phyloP scores from a whole-genome alignment of 1,284 basidiomycete genomes.

The Quambalaria eucalypti region DNA sequence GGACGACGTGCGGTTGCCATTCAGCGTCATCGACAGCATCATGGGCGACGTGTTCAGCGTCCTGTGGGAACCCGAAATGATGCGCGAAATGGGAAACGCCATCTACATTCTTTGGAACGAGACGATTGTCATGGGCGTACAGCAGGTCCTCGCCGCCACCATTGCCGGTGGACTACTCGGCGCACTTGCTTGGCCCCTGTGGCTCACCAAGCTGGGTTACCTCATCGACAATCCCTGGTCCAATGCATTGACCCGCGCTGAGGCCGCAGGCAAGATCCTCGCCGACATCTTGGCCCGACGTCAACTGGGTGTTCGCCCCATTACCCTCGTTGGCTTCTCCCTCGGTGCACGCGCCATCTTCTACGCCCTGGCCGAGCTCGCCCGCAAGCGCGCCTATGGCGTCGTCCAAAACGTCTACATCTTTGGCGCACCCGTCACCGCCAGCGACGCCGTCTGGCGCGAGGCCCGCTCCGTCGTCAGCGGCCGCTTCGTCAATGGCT shows the following conservation, averaged over 20 bases:
- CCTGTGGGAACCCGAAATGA: constrained; percentile 47
- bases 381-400: constrained; percentile 38
- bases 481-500: constrained; percentile 44
- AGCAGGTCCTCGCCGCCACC: constrained; percentile 42
- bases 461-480: constrained; percentile 37
- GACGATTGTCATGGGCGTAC: constrained; percentile 44
- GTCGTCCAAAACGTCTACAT: constrained; percentile 46
- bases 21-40: constrained; percentile 44
- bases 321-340: constrained; percentile 44
- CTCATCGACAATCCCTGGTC: constrained; percentile 47
- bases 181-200: constrained; percentile 44
- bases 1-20: constrained; percentile 42
- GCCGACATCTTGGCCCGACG: constrained; percentile 40
- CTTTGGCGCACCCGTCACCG: constrained; percentile 43
- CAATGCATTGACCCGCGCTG: constrained; percentile 40
- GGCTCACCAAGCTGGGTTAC: constrained; percentile 45
- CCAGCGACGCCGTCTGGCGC: constrained; percentile 37
- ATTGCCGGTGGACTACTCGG: constrained; percentile 41
- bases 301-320: constrained; percentile 44
- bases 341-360: constrained; percentile 44
- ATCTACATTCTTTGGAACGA: constrained; percentile 46
- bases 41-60: constrained; percentile 45
- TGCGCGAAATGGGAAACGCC: constrained; percentile 46
- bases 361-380: constrained; percentile 40
- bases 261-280: constrained; percentile 41